Evolutionary conservation across 129 eudicot genomes (phyloP).

Genomic region (Artemisia tridentata): DNA sequence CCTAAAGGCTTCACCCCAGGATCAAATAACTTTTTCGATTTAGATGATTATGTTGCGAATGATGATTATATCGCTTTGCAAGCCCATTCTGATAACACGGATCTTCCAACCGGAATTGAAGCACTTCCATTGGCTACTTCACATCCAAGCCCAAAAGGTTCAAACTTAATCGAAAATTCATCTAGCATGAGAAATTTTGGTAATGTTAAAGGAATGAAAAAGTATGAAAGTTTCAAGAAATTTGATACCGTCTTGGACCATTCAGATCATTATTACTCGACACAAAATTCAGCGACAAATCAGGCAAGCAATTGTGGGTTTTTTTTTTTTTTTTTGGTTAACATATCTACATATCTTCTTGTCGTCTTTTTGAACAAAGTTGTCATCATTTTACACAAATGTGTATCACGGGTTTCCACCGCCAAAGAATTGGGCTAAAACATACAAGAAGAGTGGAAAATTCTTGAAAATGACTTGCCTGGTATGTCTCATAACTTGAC

Average conservation of each 20-base stretch:
- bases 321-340: not conserved
- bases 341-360: not conserved
- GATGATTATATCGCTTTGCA: conserved; percentile 52
- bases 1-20: conserved; percentile 7
- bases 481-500: conserved; percentile 38
- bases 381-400: not conserved
- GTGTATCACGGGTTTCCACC: conserved; percentile 38
- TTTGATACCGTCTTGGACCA: conserved; percentile 72
- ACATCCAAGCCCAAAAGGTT: conserved; percentile 16
- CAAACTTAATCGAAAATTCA: conserved; percentile 20
- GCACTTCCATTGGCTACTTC: conserved; percentile 68
- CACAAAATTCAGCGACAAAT: conserved; percentile 11
- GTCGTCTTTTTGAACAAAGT: not conserved
- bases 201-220: conserved; percentile 42
- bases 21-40: conserved; percentile 30
- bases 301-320: conserved; percentile 39
- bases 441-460: conserved; percentile 87
- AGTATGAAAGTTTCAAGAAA: conserved; percentile 47
- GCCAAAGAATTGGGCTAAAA: conserved; percentile 69
- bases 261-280: conserved; percentile 54
- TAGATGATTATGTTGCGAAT: conserved; percentile 39
- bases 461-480: conserved; percentile 77
- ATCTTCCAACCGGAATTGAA: conserved; percentile 71
- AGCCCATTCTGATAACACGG: conserved; percentile 71
- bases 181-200: conserved; percentile 22